These are phyloP conservation scores for Rhizopogon sp. DNA, from an alignment of 768 basidiomycete genomes.

Conservation along the genomic window DNA sequence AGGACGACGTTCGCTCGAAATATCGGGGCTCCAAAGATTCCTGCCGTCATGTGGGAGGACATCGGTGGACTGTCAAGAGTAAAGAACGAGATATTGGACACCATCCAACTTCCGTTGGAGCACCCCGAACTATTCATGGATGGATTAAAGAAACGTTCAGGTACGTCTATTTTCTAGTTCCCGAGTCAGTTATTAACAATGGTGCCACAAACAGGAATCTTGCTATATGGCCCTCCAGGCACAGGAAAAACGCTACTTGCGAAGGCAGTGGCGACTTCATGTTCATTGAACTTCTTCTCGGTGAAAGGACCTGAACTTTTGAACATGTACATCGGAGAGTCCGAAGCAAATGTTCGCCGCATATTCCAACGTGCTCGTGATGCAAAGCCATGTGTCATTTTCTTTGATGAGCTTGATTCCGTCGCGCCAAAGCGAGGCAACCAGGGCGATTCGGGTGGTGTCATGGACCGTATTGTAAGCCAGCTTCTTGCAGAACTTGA, in stretches of 20 bases:
- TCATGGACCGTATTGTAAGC: conserved; percentile 97
- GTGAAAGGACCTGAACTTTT: conserved; percentile 93
- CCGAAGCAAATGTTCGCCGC: conserved; percentile 92
- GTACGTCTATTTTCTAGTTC: conserved; percentile 31
- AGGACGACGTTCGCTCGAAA: conserved; percentile 80
- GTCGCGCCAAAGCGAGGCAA: conserved; percentile 93
- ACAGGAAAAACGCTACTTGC: conserved; percentile 95
- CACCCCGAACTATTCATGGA: conserved; percentile 86
- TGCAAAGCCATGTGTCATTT: conserved; percentile 91
- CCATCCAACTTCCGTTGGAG: conserved; percentile 87
- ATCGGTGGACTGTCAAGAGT: conserved; percentile 87
- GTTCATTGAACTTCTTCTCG: conserved; percentile 94
- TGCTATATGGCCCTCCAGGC: conserved; percentile 93
- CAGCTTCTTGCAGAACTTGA: conserved; percentile 92
- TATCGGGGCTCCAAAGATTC: conserved; percentile 97
- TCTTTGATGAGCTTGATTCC: conserved; percentile 95
- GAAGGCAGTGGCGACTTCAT: conserved; percentile 95
- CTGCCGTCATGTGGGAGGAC: conserved; percentile 95
- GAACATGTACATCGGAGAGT: conserved; percentile 99
- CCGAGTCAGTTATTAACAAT: background rate
- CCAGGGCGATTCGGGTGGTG: conserved; percentile 94
- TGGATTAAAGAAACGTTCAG: conserved; percentile 94
- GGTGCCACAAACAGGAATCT: conserved; percentile 51
- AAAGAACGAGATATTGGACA: conserved; percentile 92
- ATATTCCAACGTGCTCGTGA: conserved; percentile 90